A percentile compares a stretch with the other conserved stretches of the same genome.
These are phyloP conservation scores for Alternaria sp. DNA, from an alignment of 2,329 filamentous ascomycete genomes.

Conservation along the genomic window DNA sequence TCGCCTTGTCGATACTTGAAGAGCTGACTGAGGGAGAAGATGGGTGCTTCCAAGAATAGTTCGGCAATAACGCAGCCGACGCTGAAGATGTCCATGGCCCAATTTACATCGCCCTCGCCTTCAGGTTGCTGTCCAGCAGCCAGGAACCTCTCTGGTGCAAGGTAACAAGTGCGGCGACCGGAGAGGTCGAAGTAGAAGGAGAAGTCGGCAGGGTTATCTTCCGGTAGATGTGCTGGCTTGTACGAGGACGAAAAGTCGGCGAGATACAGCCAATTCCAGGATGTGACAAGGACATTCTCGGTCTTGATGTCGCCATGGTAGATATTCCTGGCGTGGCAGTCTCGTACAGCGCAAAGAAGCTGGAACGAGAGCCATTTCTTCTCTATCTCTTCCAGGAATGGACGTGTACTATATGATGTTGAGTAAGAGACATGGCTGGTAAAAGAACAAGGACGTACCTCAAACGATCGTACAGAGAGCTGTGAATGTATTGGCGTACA, in stretches of 20 bases:
- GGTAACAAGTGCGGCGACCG: conserved; percentile 88
- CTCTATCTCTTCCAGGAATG: conserved; percentile 96
- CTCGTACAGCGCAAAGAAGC: conserved; percentile 87
- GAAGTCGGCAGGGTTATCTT: conserved; percentile 97
- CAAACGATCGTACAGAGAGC: conserved; percentile 94
- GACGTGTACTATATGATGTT: conserved; percentile 74
- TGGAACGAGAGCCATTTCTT: conserved; percentile 99
- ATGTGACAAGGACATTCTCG: conserved; percentile 95
- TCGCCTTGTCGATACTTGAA: conserved; percentile 94
- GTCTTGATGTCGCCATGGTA: conserved; percentile 99
- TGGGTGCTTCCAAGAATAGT: conserved; percentile 90
- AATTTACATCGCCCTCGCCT: conserved; percentile 71
- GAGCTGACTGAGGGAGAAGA: conserved; percentile 96
- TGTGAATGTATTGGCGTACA: conserved; percentile 94
- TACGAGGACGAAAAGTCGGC: conserved; percentile 97
- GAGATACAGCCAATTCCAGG: conserved; percentile 99
- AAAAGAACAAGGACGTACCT: conserved; percentile 53
- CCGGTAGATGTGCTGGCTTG: conserved; percentile 91
- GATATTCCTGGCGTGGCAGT: conserved; percentile 87
- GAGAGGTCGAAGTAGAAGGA: conserved; percentile 98
- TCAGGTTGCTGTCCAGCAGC: conserved; percentile 73
- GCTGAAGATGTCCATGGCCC: conserved; percentile 99
- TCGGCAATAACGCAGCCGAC: conserved; percentile 96
- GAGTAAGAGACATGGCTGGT: conserved; percentile 21
- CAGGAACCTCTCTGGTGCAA: conserved; percentile 92